Evolutionary conservation across 2,329 filamentous ascomycete genomes (phyloP), one percentile per base, ranked within the genome.

Genomic region (Fusarium sp.): DNA sequence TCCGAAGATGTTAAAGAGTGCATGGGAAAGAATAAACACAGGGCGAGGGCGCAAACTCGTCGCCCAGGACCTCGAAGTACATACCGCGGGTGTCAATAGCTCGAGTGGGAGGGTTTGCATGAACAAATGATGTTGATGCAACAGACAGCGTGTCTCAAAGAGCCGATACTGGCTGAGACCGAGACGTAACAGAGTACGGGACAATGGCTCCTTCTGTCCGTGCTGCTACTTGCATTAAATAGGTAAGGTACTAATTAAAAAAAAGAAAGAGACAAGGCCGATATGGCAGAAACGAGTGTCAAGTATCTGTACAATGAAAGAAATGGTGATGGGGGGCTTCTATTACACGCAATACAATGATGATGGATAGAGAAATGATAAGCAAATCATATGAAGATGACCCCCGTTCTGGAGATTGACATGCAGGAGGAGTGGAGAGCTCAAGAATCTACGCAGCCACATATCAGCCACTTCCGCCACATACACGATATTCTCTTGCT

Each of bases 91-190:
- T 53, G 55, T 55, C 63, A 52, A 52, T 38, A 68, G 49, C 39
- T 67, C 60, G 59, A 53, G 59, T 53, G 67, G 60, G 68, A 73
- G 41, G 58, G 38, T 65, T 64, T 50, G 62, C 49, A 54, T 42
- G 50, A 46, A 35, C 52, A 66, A 52, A 74, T 69, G 70, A 75
- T 60, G 62, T 55, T 68, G 75, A 54, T 72, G 70, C 70, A 76
- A 77, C 62, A 66, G 65, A 65, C 72, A 72, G 67, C 75, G 74
- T 77, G 75, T 75, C 75, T 75, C 61, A 62, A 74, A 50, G 65
- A 60, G 54, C 70, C 58, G 68, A 76, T 68, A 53, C 44, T 41
- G 35, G 33, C 58, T 45, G 45, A 55, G 64, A 41, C 61, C 54
- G 47, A 65, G 56, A 56, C 46, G 71, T 55, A 53, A 42, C 57